Evolutionary conservation across 371 early-diverging fungal genomes (phyloP), one percentile per base, ranked within the genome.

Genomic region (Apophysomyces variabilis): DNA sequence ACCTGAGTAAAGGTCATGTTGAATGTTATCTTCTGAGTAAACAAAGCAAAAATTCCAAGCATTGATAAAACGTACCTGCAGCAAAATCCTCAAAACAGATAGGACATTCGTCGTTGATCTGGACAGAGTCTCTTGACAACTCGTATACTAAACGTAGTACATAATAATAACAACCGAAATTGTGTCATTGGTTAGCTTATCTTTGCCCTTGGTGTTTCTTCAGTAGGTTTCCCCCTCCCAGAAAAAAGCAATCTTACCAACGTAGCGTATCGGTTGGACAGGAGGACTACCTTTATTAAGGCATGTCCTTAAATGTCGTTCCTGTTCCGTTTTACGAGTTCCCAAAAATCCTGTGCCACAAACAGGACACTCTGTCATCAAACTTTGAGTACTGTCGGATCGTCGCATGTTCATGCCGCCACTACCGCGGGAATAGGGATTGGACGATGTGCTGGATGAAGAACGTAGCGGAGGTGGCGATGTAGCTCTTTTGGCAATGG

Each of bases 11-110:
- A 18, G 32, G 32, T 6, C 18, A 60, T 18, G 35, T 39, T 47
- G 37, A 38, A 56, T 6, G 5, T 13, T 60, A 3, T 7, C 2
- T n/a, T 45, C 26, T 59, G 35, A 47, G 58, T 13, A 39, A 16
- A 16, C 44, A 56, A 58, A 63, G 58, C 32, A 26, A 26, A 26
- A 26, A 26, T 2, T 26, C 1, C 32, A 68, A 61, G 56, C 11
- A 45, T 18, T 12, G 60, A 57, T 36, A 32, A n/a, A 18, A 12
- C 65, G 46, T 73, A 88, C 90, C 89, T 70, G 81, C 68, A 62
- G 75, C 83, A 81, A 93, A 95, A 72, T 96, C 96, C 57, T 95
- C 94, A 78, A 96, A 92, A 79, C 96, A 96, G 59, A 96, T 96
- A 1, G 92, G 85, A 68, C 96, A 96, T 74, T 96, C 96, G 68